Conservation (phyloP, 148 eudicot genomes). For the Pharnaceum exiguum region DNA sequence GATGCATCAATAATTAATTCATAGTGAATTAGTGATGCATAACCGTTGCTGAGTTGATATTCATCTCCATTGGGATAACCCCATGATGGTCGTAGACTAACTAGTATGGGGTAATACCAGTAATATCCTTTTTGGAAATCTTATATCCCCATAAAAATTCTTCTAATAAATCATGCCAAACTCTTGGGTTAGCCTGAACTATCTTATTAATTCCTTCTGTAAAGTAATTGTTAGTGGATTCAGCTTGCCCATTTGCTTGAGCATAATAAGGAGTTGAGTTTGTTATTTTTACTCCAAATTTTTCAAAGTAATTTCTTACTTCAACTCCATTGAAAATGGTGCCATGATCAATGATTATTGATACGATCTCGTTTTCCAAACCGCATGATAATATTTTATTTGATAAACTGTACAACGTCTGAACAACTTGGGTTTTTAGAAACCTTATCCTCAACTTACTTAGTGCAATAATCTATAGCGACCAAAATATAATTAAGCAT, state of each 20-base stretch:
- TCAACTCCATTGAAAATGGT: neutral
- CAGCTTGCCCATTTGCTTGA: neutral
- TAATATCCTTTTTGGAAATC: neutral
- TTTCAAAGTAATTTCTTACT: neutral
- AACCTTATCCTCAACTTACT: neutral
- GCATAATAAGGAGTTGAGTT: neutral
- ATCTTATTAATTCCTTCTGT: neutral
- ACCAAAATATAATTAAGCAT: neutral
- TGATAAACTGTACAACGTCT: neutral
- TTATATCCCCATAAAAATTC: neutral
- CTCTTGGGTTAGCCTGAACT: neutral
- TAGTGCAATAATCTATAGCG: neutral
- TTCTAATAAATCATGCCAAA: neutral
- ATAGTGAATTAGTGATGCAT: neutral
- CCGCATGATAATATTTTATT: too few relatives aligned
- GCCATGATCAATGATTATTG: neutral
- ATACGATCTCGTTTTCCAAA: neutral
- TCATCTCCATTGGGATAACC: neutral
- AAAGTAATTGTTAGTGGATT: neutral
- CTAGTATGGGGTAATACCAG: neutral
- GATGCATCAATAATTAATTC: neutral
- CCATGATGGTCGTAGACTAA: neutral
- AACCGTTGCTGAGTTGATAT: neutral
- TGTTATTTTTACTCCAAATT: neutral
- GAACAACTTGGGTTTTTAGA: neutral